A percentile compares a stretch with the other conserved stretches of the same genome.
Conservation (phyloP, 257 asterid genomes). For the Scutellaria galericulata region DNA sequence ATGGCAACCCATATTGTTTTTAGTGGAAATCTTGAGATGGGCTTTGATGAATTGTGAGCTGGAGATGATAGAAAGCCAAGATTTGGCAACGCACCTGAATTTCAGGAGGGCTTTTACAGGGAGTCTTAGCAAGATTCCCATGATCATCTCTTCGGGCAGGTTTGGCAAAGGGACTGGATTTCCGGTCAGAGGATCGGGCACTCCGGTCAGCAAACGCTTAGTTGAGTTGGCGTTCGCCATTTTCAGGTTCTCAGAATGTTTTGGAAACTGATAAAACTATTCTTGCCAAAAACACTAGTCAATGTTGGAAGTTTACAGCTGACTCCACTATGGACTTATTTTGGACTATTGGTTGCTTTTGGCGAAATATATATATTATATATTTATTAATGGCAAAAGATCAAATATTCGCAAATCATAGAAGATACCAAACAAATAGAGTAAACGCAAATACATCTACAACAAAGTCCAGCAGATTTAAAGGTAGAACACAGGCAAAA, state of each 20-base stretch:
- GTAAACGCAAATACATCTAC: neutral
- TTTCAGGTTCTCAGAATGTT: too few species aligned
- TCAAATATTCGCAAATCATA: neutral
- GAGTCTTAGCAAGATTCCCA: constrained; percentile 37
- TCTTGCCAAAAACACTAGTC: too few species aligned
- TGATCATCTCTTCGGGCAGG: constrained; percentile 29
- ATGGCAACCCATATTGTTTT: neutral
- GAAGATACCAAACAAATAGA: neutral
- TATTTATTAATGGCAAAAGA: neutral
- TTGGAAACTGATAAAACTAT: too few species aligned
- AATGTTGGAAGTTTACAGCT: too few species aligned
- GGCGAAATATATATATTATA: too few species aligned
- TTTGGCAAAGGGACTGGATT: constrained; percentile 14
- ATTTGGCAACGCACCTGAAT: constrained; percentile 37
- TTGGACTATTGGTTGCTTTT: too few species aligned
- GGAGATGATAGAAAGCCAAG: constrained; percentile 29
- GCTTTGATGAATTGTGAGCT: constrained; percentile 24
- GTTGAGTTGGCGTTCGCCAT: constrained; percentile 6
- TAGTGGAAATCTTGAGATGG: constrained; percentile 29
- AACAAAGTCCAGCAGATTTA: neutral
- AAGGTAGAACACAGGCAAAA: neutral
- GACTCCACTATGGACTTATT: too few species aligned
- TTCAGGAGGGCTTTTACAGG: constrained; percentile 39
- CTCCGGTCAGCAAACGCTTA: neutral
- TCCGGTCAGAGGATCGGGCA: neutral